Percentiles rank a stretch among this genome's conserved stretches.
Evolutionary conservation across 108 stramenopile species (phyloP).

Genomic region (Discostella stelligeroides): DNA sequence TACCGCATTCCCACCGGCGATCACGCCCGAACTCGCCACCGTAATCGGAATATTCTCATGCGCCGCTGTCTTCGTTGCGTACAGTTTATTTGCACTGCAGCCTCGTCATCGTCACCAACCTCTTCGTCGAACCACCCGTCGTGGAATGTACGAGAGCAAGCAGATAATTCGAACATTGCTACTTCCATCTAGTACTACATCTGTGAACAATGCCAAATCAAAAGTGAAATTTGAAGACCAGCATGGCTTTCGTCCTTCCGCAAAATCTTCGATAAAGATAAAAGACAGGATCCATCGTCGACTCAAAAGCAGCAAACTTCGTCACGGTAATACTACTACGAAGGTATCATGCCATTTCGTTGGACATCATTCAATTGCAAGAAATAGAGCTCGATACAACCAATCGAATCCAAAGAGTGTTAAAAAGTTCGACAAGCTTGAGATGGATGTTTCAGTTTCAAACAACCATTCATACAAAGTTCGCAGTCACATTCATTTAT

Average conservation of each 20-base stretch:
- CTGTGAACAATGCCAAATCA: neutral
- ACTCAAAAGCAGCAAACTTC: neutral
- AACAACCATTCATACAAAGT: too few species aligned
- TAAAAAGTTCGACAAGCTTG: neutral
- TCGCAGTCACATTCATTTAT: too few species aligned
- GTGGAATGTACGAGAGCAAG: neutral
- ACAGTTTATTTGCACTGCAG: conserved; percentile 14
- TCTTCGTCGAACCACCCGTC: conserved; percentile 5
- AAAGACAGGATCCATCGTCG: conserved; percentile 9
- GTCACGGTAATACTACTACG: neutral
- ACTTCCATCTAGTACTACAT: too few species aligned
- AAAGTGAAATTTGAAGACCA: neutral
- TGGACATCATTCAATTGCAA: neutral
- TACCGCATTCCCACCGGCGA: too few species aligned
- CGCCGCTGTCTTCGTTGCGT: conserved; percentile 2
- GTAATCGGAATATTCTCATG: conserved; percentile 25
- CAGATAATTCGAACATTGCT: too few species aligned
- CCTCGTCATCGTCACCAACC: neutral
- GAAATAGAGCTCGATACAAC: conserved; percentile 8
- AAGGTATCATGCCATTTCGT: neutral
- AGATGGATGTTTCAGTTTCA: neutral
- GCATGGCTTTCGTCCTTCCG: neutral
- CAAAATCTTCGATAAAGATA: conserved; percentile 5
- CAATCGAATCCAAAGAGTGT: neutral
- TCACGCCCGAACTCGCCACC: conserved; percentile 34